phyloP scores from a whole-genome alignment of 768 basidiomycete genomes.

The Boletus vinaceobasis region DNA sequence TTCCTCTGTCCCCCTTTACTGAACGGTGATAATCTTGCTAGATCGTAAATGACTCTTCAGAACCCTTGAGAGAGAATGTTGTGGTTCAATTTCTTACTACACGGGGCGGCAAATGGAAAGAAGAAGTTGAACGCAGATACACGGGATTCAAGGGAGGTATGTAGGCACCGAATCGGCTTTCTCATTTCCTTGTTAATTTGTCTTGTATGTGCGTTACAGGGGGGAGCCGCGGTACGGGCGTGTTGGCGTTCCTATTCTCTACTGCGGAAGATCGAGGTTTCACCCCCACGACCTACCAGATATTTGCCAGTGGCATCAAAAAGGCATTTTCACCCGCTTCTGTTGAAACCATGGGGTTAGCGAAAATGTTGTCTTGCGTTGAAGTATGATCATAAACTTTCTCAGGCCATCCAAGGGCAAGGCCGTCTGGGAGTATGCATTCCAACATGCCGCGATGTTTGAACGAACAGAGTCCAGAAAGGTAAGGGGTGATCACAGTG shows the following conservation, averaged over 20 bases:
- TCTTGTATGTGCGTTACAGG: conserved; percentile 14
- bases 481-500: not conserved
- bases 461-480: conserved; percentile 4
- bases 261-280: conserved; percentile 17
- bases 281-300: conserved; percentile 21
- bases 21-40: conserved; percentile 1
- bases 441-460: conserved; percentile 12
- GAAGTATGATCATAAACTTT: not conserved
- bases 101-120: conserved; percentile 3
- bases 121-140: conserved; percentile 3
- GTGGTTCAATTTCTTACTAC: conserved; percentile 21
- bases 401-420: conserved; percentile 16
- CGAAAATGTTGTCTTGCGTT: not conserved
- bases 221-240: not conserved
- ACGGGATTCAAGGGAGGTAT: conserved; percentile 26
- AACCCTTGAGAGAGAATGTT: conserved; percentile 12
- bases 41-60: conserved; percentile 21
- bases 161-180: conserved; percentile 1
- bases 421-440: conserved; percentile 14
- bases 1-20: not conserved
- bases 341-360: conserved; percentile 17
- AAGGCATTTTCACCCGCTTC: not conserved
- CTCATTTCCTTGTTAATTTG: not conserved
- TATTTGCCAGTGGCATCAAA: conserved; percentile 11
- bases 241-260: conserved; percentile 24